These are phyloP conservation scores for Nigrospora oryzae DNA, from an alignment of 2,329 filamentous ascomycete species.

Conservation along the genomic window DNA sequence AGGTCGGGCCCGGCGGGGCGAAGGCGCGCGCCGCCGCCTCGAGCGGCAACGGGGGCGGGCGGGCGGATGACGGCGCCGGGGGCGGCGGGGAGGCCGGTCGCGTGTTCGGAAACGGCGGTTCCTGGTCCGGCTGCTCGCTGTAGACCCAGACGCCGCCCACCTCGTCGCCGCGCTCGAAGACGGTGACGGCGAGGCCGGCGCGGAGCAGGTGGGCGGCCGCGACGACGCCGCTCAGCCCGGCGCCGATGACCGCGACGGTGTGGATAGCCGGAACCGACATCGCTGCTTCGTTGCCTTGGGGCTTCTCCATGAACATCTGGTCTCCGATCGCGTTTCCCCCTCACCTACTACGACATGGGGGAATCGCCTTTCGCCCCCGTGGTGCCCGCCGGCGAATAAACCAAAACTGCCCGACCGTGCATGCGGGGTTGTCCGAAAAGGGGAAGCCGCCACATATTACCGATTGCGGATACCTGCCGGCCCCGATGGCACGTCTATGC, in stretches of 20 bases:
- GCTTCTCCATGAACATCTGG: neutral
- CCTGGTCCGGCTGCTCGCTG: slow-evolving; percentile 36
- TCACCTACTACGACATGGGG: too few species aligned
- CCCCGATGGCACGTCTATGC: slow-evolving; percentile 3
- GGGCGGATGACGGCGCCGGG: slow-evolving; percentile 13
- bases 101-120: slow-evolving; percentile 17
- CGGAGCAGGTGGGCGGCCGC: slow-evolving; percentile 55
- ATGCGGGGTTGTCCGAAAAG: neutral
- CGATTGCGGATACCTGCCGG: slow-evolving; percentile 17
- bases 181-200: slow-evolving; percentile 46
- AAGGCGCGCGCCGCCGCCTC: slow-evolving; percentile 25
- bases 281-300: neutral
- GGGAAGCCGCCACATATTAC: slow-evolving; percentile 6
- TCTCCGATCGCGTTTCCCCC: too few species aligned
- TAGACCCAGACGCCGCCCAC: slow-evolving; percentile 61
- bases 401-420: neutral
- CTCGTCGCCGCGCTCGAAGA: slow-evolving; percentile 54
- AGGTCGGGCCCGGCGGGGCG: slow-evolving; percentile 39
- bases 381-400: too few species aligned
- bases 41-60: slow-evolving; percentile 21
- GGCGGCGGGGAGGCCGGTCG: slow-evolving; percentile 5
- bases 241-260: slow-evolving; percentile 50
- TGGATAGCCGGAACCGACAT: neutral
- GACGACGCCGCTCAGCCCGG: slow-evolving; percentile 52
- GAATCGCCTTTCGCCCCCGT: too few species aligned